Evolutionary conservation across 768 basidiomycete species (phyloP), one percentile per base, ranked within the genome.

Genomic region (Boletales sp.): DNA sequence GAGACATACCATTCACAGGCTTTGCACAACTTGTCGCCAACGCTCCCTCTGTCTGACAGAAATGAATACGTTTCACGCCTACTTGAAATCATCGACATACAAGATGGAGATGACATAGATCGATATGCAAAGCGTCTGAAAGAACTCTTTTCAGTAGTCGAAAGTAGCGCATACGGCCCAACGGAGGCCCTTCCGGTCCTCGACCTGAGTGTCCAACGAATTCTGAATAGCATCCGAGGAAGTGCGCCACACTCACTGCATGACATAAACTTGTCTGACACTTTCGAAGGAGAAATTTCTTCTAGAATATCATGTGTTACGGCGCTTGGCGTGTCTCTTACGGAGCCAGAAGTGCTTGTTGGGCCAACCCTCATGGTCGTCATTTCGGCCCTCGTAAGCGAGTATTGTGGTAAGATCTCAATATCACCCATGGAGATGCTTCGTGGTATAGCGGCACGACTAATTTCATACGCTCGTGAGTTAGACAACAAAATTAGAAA

Each of bases 351-450:
- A 15, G 52, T 58, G 21, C 58, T 58, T 14, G 56, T 70, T n/a
- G 78, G 80, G 13, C 78, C 85, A 11, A 89, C 86, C 1, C 60
- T 81, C 32, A 75, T 85, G 62, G 78, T 87, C 17, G 75, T 91
- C n/a, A 59, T 77, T n/a, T 73, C 82, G 9, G 90, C 90, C 3
- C 65, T 87, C 36, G 73, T 80, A n/a, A 77, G 76, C 50, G 86
- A 89, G 63, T 79, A 81, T 55, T 76, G 76, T 44, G 74, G 75
- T 18, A 70, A 69, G 41, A 60, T 80, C 40, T 69, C 82, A n/a
- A 64, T 80, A 32, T 60, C 80, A 8, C 80, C 84, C 1, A 42
- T 57, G 40, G 72, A 74, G 30, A 61, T 84, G 42, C 67, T 88
- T 36, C 64, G 68, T 36, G 73, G 79, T 37, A 50, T 84, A 59